Conservation (phyloP, 306 rosid genomes). For the Chamaecrista fasciculata region DNA sequence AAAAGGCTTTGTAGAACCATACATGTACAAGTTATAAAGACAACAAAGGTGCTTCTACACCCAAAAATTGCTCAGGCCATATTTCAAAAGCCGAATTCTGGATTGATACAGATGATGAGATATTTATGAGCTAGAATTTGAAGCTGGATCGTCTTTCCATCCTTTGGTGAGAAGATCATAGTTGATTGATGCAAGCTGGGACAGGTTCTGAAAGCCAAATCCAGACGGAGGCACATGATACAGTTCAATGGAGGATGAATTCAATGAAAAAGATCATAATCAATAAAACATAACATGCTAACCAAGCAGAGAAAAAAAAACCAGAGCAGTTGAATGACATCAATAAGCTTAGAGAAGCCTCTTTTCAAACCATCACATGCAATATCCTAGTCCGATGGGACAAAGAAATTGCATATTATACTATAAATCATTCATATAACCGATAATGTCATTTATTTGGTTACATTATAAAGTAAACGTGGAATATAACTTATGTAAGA, state of each 20-base stretch:
- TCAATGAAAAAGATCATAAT: not conserved
- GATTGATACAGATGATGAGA: slow-evolving; percentile 28
- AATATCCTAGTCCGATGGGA: not conserved
- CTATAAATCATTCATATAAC: slow-evolving; percentile 3
- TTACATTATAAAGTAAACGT: slow-evolving; percentile 7
- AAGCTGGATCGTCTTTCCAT: slow-evolving; percentile 71
- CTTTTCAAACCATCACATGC: not conserved
- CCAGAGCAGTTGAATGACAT: not conserved
- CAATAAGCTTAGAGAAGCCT: not conserved
- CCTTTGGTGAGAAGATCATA: slow-evolving; percentile 93
- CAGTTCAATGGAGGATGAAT: not conserved
- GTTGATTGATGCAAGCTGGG: slow-evolving; percentile 99
- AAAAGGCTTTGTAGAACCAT: slow-evolving; percentile 32
- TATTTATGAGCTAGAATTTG: slow-evolving; percentile 54
- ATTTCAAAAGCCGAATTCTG: slow-evolving; percentile 38
- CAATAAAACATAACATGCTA: slow-evolving; percentile 3
- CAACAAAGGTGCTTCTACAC: slow-evolving; percentile 41
- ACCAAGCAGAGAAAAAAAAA: not conserved
- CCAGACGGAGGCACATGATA: slow-evolving; percentile 18
- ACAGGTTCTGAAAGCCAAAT: slow-evolving; percentile 80
- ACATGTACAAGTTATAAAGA: slow-evolving; percentile 81
- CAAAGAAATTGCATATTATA: not conserved
- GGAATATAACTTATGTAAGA: slow-evolving; percentile 13
- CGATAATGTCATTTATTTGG: slow-evolving; percentile 7
- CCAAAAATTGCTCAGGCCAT: slow-evolving; percentile 45